Evolutionary conservation across 129 eudicot species (phyloP).

Genomic region (carrot (Daucus carota)): DH1_v3.0 NC_030386.2:28883501-28884000

Average conservation of each 20-base stretch:
- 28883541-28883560: conserved; percentile 75
- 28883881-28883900: neutral
- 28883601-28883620: conserved; percentile 99
- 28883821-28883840: neutral
- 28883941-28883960: neutral
- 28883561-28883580: conserved; percentile 59
- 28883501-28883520: conserved; percentile 86
- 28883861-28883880: neutral
- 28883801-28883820: neutral
- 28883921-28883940: neutral
- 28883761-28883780: neutral
- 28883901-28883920: neutral
- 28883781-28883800: neutral
- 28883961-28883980: neutral
- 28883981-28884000: neutral
- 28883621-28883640: conserved; percentile 92
- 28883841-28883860: neutral
- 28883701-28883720: conserved; percentile 97
- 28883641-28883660: conserved; percentile 82
- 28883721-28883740: conserved; percentile 84
- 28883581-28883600: conserved; percentile 86
- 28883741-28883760: conserved; percentile 94
- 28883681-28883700: conserved; percentile 76
- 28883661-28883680: conserved; percentile 74
- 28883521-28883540: conserved; percentile 72